Evolutionary conservation across 164 flowering plant species (phyloP).

Genomic region (Chimonanthus praecox): DNA sequence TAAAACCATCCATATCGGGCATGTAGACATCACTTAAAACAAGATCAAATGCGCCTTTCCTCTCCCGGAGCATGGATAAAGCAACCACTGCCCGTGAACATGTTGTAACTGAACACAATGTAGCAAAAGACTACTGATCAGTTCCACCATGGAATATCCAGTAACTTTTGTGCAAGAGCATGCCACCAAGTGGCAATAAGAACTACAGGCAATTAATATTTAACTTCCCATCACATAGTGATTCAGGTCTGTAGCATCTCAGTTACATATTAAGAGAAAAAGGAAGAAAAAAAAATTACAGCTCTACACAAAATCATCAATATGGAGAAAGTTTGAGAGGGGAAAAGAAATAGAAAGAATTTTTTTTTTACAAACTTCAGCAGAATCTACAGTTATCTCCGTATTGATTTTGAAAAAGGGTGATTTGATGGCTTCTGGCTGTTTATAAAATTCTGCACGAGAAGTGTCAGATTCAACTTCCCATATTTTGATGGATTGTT

Average conservation of each 20-base stretch:
- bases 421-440: not conserved
- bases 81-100: slow-evolving; percentile 27
- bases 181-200: not conserved
- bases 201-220: not conserved
- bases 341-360: not conserved
- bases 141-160: not conserved
- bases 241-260: not conserved
- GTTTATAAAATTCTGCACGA: not conserved
- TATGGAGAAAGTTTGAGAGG: not conserved
- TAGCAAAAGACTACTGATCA: not conserved
- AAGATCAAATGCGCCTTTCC: slow-evolving; percentile 28
- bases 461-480: not conserved
- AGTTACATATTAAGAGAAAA: not conserved
- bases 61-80: slow-evolving; percentile 20
- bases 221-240: not conserved
- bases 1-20: slow-evolving; percentile 38
- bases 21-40: slow-evolving; percentile 32
- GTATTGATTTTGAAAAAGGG: not conserved
- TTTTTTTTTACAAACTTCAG: not conserved
- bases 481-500: not conserved
- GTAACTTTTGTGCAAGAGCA: not conserved
- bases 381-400: not conserved
- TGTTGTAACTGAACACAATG: slow-evolving; percentile 24
- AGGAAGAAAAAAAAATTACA: not conserved
- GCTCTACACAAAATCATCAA: not conserved